These are phyloP conservation scores for Paxillus involutus DNA, from an alignment of 768 basidiomycete species.

Conservation along the genomic window DNA sequence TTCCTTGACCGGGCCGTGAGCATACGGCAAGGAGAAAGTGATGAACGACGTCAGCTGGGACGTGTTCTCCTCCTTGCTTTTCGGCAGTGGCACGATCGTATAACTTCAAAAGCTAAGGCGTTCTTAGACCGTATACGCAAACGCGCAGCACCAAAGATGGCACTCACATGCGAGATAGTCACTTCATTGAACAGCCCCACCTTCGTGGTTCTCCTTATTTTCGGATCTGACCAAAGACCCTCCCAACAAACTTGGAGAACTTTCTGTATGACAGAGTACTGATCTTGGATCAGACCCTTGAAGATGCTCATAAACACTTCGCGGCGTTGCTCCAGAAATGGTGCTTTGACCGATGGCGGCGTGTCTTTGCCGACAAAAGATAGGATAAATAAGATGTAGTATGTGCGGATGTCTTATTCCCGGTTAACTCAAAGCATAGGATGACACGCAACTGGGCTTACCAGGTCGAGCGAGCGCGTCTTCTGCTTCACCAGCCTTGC, in stretches of 20 bases:
- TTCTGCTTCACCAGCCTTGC: constrained; percentile 37
- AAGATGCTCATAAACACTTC: constrained; percentile 69
- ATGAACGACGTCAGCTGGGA: constrained; percentile 78
- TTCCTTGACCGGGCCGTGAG: constrained; percentile 75
- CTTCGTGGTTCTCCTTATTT: constrained; percentile 70
- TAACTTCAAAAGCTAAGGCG: constrained; percentile 62
- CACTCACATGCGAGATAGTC: constrained; percentile 60
- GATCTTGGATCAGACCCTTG: constrained; percentile 68
- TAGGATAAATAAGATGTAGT: constrained; percentile 70
- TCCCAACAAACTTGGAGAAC: constrained; percentile 77
- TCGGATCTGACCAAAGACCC: constrained; percentile 72
- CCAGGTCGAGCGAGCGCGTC: constrained; percentile 58
- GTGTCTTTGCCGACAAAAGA: constrained; percentile 61
- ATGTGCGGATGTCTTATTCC: constrained; percentile 71
- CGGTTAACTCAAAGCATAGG: not conserved
- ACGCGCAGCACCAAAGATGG: not conserved
- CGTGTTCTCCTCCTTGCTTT: constrained; percentile 45
- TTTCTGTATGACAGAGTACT: constrained; percentile 56
- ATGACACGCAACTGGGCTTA: constrained; percentile 20
- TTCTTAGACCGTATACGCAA: not conserved
- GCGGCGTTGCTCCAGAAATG: constrained; percentile 70
- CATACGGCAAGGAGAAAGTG: constrained; percentile 87
- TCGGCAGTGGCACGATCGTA: constrained; percentile 63
- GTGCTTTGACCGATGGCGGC: constrained; percentile 52
- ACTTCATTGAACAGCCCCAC: constrained; percentile 69